These are phyloP conservation scores for Penicillium coprophilum DNA, from an alignment of 495 filamentous ascomycete genomes.

Conservation along the genomic window DNA sequence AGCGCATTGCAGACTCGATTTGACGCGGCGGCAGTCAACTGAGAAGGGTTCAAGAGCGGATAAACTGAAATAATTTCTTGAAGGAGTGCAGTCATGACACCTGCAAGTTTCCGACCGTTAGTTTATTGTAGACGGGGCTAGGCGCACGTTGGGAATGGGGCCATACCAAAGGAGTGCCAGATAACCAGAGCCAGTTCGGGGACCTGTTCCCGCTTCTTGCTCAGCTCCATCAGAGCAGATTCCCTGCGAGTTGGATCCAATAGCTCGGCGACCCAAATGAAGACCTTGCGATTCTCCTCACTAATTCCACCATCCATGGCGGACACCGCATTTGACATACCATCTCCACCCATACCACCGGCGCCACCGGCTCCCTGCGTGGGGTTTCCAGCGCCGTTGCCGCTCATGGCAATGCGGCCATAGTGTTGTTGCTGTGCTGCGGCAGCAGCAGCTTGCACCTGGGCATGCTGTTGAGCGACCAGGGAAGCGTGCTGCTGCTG, in stretches of 20 bases:
- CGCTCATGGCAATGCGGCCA: constrained; percentile 66
- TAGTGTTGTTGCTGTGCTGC: constrained; percentile 78
- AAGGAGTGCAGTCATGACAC: constrained; percentile 95
- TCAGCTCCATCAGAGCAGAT: constrained; percentile 89
- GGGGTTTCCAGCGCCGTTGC: constrained; percentile 47
- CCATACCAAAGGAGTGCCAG: constrained; percentile 97
- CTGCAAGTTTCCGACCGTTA: constrained; percentile 49
- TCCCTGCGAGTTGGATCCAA: constrained; percentile 85
- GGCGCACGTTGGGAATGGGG: constrained; percentile 11
- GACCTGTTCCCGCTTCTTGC: constrained; percentile 98
- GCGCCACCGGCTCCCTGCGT: constrained; percentile 41
- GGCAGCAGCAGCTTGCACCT: constrained; percentile 60
- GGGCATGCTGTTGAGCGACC: constrained; percentile 56
- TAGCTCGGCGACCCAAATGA: constrained; percentile 90
- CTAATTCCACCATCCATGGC: constrained; percentile 62
- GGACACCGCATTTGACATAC: constrained; percentile 46
- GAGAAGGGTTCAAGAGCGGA: constrained; percentile 90
- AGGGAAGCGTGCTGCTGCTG: constrained; percentile 50
- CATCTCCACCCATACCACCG: constrained; percentile 53
- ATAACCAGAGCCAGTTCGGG: constrained; percentile 94
- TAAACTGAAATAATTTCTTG: constrained; percentile 99
- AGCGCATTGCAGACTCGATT: constrained; percentile 98
- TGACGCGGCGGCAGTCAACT: constrained; percentile 92
- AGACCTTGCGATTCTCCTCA: constrained; percentile 89
- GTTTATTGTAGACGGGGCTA: constrained; percentile 21